Evolutionary conservation across 2,329 filamentous ascomycete species (phyloP).

Genomic region (Beauveria australis): DNA sequence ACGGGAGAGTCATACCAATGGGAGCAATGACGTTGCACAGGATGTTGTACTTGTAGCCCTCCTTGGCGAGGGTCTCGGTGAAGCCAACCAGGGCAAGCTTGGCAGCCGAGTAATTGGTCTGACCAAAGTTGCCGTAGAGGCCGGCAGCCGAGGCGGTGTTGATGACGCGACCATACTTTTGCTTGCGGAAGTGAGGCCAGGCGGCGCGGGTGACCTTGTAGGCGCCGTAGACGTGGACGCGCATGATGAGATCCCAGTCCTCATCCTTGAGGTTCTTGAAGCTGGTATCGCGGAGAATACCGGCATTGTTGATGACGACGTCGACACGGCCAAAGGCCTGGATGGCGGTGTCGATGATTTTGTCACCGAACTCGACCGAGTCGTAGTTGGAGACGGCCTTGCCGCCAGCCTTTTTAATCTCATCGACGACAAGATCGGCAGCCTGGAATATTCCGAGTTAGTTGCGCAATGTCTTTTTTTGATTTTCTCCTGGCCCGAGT

Average conservation of each 20-base stretch:
- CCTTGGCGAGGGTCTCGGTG: conserved; percentile 95
- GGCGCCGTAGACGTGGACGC: conserved; percentile 84
- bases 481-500: neutral
- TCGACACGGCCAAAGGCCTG: conserved; percentile 79
- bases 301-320: conserved; percentile 94
- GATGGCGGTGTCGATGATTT: conserved; percentile 86
- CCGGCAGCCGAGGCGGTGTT: conserved; percentile 96
- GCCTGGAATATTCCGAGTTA: conserved; percentile 42
- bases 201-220: conserved; percentile 94
- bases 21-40: conserved; percentile 90
- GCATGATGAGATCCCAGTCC: conserved; percentile 94
- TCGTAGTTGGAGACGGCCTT: conserved; percentile 98
- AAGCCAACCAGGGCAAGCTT: conserved; percentile 95
- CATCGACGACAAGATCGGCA: conserved; percentile 73
- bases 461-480: no score
- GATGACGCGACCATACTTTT: conserved; percentile 95
- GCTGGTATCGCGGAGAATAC: conserved; percentile 87
- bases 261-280: conserved; percentile 98
- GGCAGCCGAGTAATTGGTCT: conserved; percentile 94
- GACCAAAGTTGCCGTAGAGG: conserved; percentile 90
- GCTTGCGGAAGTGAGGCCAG: conserved; percentile 96
- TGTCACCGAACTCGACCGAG: conserved; percentile 84
- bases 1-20: conserved; percentile 41
- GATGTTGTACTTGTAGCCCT: conserved; percentile 97
- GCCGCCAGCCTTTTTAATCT: conserved; percentile 80